Percentiles rank a stretch among this genome's conserved stretches.
These are phyloP conservation scores for Sporothrix pallida DNA, from an alignment of 2,329 filamentous ascomycete species.

Conservation along the genomic window DNA sequence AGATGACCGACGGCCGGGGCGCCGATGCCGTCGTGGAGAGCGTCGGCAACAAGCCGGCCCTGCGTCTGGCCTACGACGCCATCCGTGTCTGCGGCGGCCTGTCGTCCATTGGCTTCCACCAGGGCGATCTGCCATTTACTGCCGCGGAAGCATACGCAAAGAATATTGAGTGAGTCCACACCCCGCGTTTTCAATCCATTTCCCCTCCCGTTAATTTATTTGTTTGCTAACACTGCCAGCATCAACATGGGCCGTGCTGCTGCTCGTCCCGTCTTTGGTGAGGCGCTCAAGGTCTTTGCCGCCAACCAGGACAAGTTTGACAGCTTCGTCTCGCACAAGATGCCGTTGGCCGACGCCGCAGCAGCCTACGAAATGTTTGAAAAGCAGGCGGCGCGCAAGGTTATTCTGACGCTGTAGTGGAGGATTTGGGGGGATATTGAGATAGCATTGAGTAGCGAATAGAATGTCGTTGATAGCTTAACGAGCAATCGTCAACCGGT, in stretches of 20 bases:
- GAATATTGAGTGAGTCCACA: slow-evolving; percentile 49
- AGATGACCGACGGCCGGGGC: slow-evolving; percentile 25
- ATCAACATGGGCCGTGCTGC: slow-evolving; percentile 31
- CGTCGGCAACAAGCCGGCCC: slow-evolving; percentile 33
- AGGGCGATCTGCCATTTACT: slow-evolving; percentile 32
- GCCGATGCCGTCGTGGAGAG: slow-evolving; percentile 33
- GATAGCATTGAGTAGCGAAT: slow-evolving; percentile 16
- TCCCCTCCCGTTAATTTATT: neutral
- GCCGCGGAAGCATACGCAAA: slow-evolving; percentile 23
- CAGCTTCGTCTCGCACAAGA: slow-evolving; percentile 26
- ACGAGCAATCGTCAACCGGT: neutral
- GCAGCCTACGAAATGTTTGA: slow-evolving; percentile 30
- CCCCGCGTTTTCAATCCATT: neutral
- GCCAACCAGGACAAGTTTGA: slow-evolving; percentile 30
- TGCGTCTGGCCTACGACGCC: slow-evolving; percentile 33
- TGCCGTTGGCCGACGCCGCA: slow-evolving; percentile 18
- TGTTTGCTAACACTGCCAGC: slow-evolving; percentile 52
- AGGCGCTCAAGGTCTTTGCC: slow-evolving; percentile 27
- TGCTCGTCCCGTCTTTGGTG: slow-evolving; percentile 17
- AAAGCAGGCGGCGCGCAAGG: slow-evolving; percentile 27
- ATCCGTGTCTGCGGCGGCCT: slow-evolving; percentile 31
- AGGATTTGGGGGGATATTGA: neutral
- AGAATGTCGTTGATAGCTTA: slow-evolving; percentile 20
- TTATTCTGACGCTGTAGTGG: slow-evolving; percentile 19
- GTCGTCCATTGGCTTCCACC: slow-evolving; percentile 36